Percentiles rank a stretch among this genome's conserved stretches.
These are phyloP conservation scores for Boletus huronensis DNA, from an alignment of 768 basidiomycete genomes.

Conservation along the genomic window DNA sequence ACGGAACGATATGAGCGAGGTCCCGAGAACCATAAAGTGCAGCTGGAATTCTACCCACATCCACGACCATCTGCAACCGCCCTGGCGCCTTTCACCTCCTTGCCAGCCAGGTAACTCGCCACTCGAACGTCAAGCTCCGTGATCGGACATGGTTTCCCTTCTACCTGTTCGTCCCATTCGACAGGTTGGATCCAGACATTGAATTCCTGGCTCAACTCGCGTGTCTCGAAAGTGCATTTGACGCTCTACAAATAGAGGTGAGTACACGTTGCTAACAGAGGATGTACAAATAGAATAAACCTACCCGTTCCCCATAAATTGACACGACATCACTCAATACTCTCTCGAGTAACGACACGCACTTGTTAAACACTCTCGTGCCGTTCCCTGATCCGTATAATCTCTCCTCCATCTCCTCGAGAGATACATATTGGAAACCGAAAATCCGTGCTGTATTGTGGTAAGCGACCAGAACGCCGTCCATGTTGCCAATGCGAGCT, in stretches of 20 bases:
- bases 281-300: constrained; percentile 14
- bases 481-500: constrained; percentile 95
- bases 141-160: constrained; percentile 42
- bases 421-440: constrained; percentile 90
- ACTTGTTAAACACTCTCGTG: constrained; percentile 70
- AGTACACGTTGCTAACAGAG: neutral
- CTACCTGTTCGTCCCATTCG: constrained; percentile 38
- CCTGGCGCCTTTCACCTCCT: constrained; percentile 39
- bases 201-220: constrained; percentile 39
- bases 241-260: constrained; percentile 41
- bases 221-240: constrained; percentile 59
- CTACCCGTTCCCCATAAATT: constrained; percentile 65
- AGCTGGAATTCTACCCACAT: constrained; percentile 12
- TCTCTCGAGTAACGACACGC: constrained; percentile 65
- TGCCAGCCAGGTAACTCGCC: constrained; percentile 42
- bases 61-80: constrained; percentile 18
- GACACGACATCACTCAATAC: constrained; percentile 54
- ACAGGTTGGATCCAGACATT: constrained; percentile 67
- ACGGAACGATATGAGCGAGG: neutral
- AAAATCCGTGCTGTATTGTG: constrained; percentile 85
- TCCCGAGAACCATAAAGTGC: neutral
- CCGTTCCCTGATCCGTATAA: constrained; percentile 64
- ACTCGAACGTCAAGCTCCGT: constrained; percentile 55
- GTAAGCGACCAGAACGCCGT: constrained; percentile 85
- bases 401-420: constrained; percentile 82